A percentile compares a stretch with the other conserved stretches of the same genome.
These are phyloP conservation scores for Phytophthora fragariae DNA, from an alignment of 352 stramenopile genomes.

Conservation along the genomic window DNA sequence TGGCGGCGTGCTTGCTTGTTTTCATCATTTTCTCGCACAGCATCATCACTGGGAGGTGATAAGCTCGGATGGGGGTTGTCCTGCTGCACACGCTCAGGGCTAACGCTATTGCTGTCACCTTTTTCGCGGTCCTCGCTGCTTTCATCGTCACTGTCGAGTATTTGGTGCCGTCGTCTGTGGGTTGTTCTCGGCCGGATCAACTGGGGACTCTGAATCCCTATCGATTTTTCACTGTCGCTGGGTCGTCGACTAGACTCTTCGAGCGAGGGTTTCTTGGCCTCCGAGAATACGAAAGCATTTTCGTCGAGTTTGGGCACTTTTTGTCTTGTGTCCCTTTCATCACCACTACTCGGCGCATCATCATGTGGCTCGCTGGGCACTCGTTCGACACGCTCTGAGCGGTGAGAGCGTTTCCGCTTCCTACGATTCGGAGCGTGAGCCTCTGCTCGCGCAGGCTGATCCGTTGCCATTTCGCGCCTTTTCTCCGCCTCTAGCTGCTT, in stretches of 20 bases:
- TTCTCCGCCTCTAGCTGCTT: slow-evolving; percentile 31
- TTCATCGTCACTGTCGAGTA: slow-evolving; percentile 52
- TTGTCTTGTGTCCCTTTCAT: slow-evolving; percentile 7
- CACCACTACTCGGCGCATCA: not conserved
- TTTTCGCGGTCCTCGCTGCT: slow-evolving; percentile 27
- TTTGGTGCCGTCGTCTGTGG: slow-evolving; percentile 40
- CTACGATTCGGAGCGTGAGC: not conserved
- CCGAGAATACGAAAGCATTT: slow-evolving; percentile 23
- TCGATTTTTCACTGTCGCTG: slow-evolving; percentile 4
- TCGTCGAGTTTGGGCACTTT: slow-evolving; percentile 22
- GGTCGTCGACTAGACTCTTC: slow-evolving; percentile 18
- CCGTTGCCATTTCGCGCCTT: slow-evolving; percentile 11
- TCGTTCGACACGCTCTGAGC: not conserved
- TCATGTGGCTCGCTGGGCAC: not conserved
- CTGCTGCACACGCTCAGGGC: not conserved
- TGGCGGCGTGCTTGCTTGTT: not conserved
- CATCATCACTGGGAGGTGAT: not conserved
- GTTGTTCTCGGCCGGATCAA: slow-evolving; percentile 10
- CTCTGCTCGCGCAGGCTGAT: slow-evolving; percentile 5
- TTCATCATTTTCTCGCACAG: not conserved
- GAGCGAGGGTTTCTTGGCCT: slow-evolving; percentile 3
- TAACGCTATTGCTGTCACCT: slow-evolving; percentile 7
- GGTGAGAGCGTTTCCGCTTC: slow-evolving; percentile 31
- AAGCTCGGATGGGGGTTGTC: not conserved
- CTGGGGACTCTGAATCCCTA: not conserved